Percentiles rank a stretch among this genome's conserved stretches.
Conservation (phyloP, 2,329 filamentous ascomycete genomes). For the Ophiostoma sp. region DNA sequence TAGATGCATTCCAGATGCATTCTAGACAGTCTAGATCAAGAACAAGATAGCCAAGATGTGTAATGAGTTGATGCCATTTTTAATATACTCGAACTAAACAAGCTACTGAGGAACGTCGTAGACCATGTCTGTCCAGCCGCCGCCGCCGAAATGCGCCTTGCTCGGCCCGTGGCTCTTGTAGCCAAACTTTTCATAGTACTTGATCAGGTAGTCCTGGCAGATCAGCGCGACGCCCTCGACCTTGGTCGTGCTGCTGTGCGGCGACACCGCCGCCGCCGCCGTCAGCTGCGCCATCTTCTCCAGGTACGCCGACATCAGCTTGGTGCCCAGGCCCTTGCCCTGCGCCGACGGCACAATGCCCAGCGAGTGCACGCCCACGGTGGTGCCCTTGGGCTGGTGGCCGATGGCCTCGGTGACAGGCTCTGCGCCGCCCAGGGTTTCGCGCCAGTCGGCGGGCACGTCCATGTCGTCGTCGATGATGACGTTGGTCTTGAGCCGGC, state of each 20-base stretch:
- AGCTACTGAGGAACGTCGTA: conserved; percentile 2
- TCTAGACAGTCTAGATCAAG: not conserved
- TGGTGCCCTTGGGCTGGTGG: conserved; percentile 67
- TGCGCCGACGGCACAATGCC: conserved; percentile 73
- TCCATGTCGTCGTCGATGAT: conserved; percentile 76
- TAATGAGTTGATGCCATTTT: conserved; percentile 1
- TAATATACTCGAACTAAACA: too few relatives aligned
- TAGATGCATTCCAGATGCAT: conserved; percentile 30
- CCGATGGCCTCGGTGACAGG: conserved; percentile 49
- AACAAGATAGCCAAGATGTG: not conserved
- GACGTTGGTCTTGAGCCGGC: conserved; percentile 56
- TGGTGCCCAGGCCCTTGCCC: conserved; percentile 65
- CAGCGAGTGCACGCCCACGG: conserved; percentile 76
- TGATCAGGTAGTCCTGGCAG: conserved; percentile 65
- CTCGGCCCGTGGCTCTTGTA: conserved; percentile 67
- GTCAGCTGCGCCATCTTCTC: conserved; percentile 60
- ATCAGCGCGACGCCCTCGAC: conserved; percentile 64
- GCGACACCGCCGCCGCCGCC: conserved; percentile 53
- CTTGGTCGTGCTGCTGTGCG: not conserved
- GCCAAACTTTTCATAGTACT: conserved; percentile 71
- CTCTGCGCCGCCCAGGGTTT: conserved; percentile 38
- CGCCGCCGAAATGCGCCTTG: conserved; percentile 66
- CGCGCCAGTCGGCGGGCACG: conserved; percentile 60
- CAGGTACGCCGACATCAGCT: conserved; percentile 69
- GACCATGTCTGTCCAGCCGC: conserved; percentile 73